phyloP scores from a whole-genome alignment of 768 basidiomycete species.

The Suillus bovinus region DNA sequence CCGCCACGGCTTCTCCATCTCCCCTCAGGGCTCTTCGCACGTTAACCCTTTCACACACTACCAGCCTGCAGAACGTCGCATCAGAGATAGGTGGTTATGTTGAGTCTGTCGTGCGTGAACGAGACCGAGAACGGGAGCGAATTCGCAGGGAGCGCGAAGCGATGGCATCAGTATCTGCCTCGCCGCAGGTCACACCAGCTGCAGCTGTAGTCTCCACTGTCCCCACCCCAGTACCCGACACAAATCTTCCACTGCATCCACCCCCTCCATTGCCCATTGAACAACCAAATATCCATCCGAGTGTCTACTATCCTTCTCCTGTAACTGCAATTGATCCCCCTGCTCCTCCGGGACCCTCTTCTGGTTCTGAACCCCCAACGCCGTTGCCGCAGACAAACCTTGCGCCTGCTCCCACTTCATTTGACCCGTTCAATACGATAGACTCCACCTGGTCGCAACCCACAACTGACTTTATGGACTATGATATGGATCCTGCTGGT shows the following conservation, averaged over 20 bases:
- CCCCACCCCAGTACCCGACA: conserved; percentile 12
- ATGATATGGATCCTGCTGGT: conserved; percentile 35
- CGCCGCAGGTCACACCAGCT: conserved; percentile 20
- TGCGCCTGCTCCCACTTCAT: conserved; percentile 25
- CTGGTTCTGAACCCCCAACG: conserved; percentile 20
- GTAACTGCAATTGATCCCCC: conserved; percentile 26
- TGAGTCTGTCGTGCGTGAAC: conserved; percentile 71
- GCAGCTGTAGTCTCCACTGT: conserved; percentile 14
- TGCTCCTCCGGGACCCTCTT: conserved; percentile 11
- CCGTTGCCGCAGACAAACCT: conserved; percentile 14
- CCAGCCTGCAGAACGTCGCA: conserved; percentile 54
- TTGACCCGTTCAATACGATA: conserved; percentile 46
- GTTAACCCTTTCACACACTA: conserved; percentile 51
- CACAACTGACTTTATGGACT: conserved; percentile 36
- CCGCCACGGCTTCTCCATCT: conserved; percentile 35
- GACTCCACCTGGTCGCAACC: conserved; percentile 42
- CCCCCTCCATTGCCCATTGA: conserved; percentile 20
- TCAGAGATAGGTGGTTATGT: conserved; percentile 68
- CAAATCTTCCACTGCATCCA: conserved; percentile 16
- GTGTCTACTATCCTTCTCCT: conserved; percentile 61
- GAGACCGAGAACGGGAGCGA: conserved; percentile 76
- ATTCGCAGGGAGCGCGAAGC: conserved; percentile 66
- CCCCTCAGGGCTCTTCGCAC: conserved; percentile 44
- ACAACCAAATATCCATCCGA: conserved; percentile 16
- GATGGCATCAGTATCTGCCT: conserved; percentile 29